These are phyloP conservation scores for Pharus latifolius DNA, from an alignment of 176 grass and related monocot species.

Conservation along the genomic window DNA sequence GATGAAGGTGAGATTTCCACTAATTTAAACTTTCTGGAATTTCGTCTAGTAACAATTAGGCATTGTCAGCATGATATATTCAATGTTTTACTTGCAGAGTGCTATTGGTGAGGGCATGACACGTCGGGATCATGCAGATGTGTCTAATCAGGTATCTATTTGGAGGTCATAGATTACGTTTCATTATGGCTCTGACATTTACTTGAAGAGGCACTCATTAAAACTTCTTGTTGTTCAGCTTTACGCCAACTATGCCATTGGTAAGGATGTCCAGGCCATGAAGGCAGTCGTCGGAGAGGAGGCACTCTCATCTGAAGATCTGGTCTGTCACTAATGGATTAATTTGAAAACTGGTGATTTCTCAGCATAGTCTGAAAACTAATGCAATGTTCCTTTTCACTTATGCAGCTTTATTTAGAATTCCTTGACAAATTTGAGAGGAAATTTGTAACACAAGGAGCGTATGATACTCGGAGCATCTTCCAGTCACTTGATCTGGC, in stretches of 20 bases:
- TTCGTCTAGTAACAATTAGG: not conserved
- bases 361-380: not conserved
- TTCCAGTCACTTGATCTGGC: conserved; percentile 98
- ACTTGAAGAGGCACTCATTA: not conserved
- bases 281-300: conserved; percentile 99
- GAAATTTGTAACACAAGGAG: conserved; percentile 92
- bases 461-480: conserved; percentile 94
- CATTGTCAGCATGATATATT: not conserved
- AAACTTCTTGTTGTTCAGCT: conserved; percentile 43
- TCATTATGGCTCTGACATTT: not conserved
- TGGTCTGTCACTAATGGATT: conserved; percentile 34
- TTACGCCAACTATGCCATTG: conserved; percentile 99
- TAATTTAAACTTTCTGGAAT: not conserved
- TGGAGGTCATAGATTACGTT: not conserved
- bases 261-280: conserved; percentile 99
- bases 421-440: conserved; percentile 97
- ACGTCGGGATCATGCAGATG: conserved; percentile 89
- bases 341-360: not conserved
- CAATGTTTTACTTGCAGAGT: conserved; percentile 52
- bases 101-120: conserved; percentile 99
- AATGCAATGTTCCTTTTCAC: not conserved
- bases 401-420: conserved; percentile 83
- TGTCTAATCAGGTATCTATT: conserved; percentile 84
- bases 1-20: conserved; percentile 70
- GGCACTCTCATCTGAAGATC: conserved; percentile 95